These are phyloP conservation scores for Ceratocystis destructans DNA, from an alignment of 2,329 filamentous ascomycete genomes.

Conservation along the genomic window DNA sequence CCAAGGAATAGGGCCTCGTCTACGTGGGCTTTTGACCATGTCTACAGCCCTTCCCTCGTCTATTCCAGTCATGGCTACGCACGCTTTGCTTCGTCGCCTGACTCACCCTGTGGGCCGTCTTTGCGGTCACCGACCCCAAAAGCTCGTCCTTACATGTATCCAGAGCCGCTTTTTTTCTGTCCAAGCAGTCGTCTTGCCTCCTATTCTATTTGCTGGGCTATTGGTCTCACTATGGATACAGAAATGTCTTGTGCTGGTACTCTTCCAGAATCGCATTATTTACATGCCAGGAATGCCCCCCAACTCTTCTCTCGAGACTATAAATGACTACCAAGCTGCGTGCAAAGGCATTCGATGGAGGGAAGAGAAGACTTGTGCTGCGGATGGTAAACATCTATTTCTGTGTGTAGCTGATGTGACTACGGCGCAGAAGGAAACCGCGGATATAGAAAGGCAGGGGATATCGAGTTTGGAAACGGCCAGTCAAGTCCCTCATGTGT, in stretches of 20 bases:
- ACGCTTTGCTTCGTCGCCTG: neutral
- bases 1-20: too few relatives aligned
- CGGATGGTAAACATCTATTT: constrained; percentile 52
- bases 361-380: constrained; percentile 45
- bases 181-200: constrained; percentile 42
- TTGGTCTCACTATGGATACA: constrained; percentile 50
- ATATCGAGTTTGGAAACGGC: constrained; percentile 16
- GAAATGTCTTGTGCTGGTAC: constrained; percentile 59
- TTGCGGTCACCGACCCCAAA: neutral
- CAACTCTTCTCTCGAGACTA: constrained; percentile 52
- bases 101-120: too few relatives aligned
- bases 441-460: constrained; percentile 3
- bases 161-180: neutral
- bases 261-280: constrained; percentile 70
- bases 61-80: too few relatives aligned
- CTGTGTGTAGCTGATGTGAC: constrained; percentile 40
- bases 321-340: constrained; percentile 46
- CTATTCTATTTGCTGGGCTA: constrained; percentile 51
- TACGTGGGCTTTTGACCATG: too few relatives aligned
- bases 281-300: constrained; percentile 68
- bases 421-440: constrained; percentile 8
- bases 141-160: neutral
- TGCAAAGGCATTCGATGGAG: constrained; percentile 53
- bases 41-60: neutral
- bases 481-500: constrained; percentile 26